Conservation (phyloP, 2,329 filamentous ascomycete genomes). For the Diplodia scrobiculata region DNA sequence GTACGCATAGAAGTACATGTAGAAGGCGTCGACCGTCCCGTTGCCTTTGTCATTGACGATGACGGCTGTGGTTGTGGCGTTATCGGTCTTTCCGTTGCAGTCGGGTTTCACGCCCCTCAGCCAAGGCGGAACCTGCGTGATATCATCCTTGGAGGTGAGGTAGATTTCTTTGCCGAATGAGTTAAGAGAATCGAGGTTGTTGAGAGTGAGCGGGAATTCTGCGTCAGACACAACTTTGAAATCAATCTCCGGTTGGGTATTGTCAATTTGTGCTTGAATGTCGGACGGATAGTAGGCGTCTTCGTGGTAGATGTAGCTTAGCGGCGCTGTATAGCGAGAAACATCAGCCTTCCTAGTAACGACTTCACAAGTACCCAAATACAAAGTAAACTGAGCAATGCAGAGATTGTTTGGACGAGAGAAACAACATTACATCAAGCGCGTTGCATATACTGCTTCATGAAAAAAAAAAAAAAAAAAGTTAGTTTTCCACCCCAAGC, state of each 20-base stretch:
- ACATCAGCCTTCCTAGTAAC: background rate
- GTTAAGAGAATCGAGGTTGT: slow-evolving; percentile 50
- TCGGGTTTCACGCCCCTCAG: slow-evolving; percentile 58
- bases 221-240: slow-evolving; percentile 39
- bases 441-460: background rate
- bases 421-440: too few species aligned
- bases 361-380: background rate
- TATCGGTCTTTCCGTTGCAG: slow-evolving; percentile 53
- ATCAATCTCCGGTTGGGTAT: slow-evolving; percentile 47
- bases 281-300: slow-evolving; percentile 52
- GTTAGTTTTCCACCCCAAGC: background rate
- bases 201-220: slow-evolving; percentile 46
- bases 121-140: slow-evolving; percentile 48
- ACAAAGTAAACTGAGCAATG: background rate
- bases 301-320: slow-evolving; percentile 49
- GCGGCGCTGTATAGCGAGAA: slow-evolving; percentile 41
- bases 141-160: slow-evolving; percentile 50
- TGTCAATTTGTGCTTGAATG: slow-evolving; percentile 46
- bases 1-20: slow-evolving; percentile 64
- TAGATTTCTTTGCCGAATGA: slow-evolving; percentile 43
- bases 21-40: slow-evolving; percentile 61
- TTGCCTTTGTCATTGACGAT: slow-evolving; percentile 61
- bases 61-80: slow-evolving; percentile 55
- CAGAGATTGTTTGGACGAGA: background rate
- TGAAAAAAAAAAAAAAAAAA: background rate